These are phyloP conservation scores for Neckera pumila DNA, from an alignment of 225 moss, liverwort and hornwort genomes.

Conservation along the genomic window DNA sequence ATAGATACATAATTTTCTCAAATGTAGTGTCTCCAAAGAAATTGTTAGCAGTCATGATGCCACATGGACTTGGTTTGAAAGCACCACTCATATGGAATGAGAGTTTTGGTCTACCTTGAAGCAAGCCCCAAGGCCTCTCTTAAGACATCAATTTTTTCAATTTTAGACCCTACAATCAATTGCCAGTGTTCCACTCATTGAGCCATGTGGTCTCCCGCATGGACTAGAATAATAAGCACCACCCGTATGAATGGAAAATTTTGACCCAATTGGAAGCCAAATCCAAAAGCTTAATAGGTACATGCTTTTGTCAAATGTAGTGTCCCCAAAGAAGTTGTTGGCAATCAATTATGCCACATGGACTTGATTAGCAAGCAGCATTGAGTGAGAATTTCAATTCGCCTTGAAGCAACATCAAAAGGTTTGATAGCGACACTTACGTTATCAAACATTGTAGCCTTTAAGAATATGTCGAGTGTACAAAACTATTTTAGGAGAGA, in stretches of 20 bases:
- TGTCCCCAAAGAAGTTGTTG: background rate
- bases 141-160: no score
- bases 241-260: rapidly evolving
- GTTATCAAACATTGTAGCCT: background rate
- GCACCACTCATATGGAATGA: background rate
- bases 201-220: background rate
- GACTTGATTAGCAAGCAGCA: background rate
- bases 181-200: rapidly evolving
- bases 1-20: background rate
- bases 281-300: background rate
- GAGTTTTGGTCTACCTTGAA: background rate
- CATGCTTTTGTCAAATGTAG: background rate
- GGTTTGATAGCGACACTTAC: background rate
- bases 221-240: background rate
- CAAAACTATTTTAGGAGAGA: background rate
- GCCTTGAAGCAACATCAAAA: background rate
- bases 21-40: background rate
- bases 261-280: no score
- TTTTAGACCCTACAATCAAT: background rate
- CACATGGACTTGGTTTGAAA: background rate
- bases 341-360: background rate
- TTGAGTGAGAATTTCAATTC: background rate
- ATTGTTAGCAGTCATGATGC: background rate
- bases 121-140: background rate
- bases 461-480: background rate